Evolutionary conservation across 805 yeast species (phyloP).

Genomic region (Hanseniaspora lachancei): DNA sequence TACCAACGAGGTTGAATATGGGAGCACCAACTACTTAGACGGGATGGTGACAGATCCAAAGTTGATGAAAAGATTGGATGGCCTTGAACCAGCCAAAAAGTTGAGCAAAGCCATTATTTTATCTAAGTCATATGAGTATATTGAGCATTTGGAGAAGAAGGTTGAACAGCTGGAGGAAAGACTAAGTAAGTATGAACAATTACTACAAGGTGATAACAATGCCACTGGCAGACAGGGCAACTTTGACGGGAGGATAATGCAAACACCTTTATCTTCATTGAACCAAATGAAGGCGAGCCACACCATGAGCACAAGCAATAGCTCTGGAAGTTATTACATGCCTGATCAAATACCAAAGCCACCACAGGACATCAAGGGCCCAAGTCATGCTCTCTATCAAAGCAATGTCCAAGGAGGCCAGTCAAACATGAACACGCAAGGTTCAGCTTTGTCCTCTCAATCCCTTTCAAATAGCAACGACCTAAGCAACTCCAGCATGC

Average conservation of each 20-base stretch:
- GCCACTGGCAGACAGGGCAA: constrained; percentile 3
- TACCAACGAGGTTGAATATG: background rate
- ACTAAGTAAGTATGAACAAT: constrained; percentile 25
- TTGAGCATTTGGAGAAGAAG: constrained; percentile 55
- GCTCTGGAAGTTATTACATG: constrained; percentile 1
- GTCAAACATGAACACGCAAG: background rate
- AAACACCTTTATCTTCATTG: background rate
- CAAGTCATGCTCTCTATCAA: background rate
- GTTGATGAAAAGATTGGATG: constrained; percentile 51
- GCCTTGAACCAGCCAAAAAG: constrained; percentile 62
- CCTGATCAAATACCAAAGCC: background rate
- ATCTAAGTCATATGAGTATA: constrained; percentile 65
- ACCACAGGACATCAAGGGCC: background rate
- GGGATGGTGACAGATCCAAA: constrained; percentile 28
- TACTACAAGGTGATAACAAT: constrained; percentile 14
- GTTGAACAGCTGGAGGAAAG: constrained; percentile 38
- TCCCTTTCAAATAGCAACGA: constrained; percentile 5
- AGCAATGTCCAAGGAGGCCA: background rate
- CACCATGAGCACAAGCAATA: constrained; percentile 1
- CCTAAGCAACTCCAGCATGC: background rate
- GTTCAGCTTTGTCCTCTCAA: background rate
- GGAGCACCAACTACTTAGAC: constrained; percentile 21
- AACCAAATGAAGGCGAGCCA: background rate
- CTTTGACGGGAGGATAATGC: constrained; percentile 11
- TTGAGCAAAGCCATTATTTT: constrained; percentile 66